Evolutionary conservation across 2,329 filamentous ascomycete species (phyloP).

Genomic region (Cladosporium sp.): DNA sequence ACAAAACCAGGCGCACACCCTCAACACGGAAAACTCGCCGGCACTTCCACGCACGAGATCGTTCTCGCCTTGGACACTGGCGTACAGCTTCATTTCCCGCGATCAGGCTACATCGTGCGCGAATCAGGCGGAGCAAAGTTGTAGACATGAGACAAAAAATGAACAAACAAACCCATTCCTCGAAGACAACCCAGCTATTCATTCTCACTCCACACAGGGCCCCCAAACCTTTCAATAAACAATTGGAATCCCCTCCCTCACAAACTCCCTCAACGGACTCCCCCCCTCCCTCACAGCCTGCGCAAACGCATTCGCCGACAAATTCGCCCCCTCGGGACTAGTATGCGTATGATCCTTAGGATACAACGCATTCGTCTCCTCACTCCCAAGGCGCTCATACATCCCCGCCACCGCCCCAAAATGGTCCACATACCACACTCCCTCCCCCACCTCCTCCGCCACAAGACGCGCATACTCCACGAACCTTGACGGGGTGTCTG

Average conservation of each 20-base stretch:
- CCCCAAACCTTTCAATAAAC: background rate
- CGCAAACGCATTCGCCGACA: slow-evolving; percentile 54
- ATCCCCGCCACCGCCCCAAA: slow-evolving; percentile 53
- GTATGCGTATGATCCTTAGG: slow-evolving; percentile 62
- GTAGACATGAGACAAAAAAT: background rate
- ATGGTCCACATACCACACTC: slow-evolving; percentile 52
- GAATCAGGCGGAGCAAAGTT: background rate
- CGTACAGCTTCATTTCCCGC: slow-evolving; percentile 35
- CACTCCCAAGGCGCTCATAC: slow-evolving; percentile 47
- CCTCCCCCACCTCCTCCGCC: slow-evolving; percentile 41
- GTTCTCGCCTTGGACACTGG: slow-evolving; percentile 27
- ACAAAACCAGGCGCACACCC: slow-evolving; percentile 21
- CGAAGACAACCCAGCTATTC: too few species aligned
- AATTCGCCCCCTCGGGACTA: slow-evolving; percentile 50
- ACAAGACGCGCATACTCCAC: slow-evolving; percentile 51
- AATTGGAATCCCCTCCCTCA: slow-evolving; percentile 1
- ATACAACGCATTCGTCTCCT: slow-evolving; percentile 50
- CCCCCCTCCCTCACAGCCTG: slow-evolving; percentile 36
- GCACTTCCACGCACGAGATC: slow-evolving; percentile 21
- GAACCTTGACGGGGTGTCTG: slow-evolving; percentile 48
- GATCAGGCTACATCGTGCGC: slow-evolving; percentile 34
- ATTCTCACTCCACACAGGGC: too few species aligned
- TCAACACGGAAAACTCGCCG: slow-evolving; percentile 28
- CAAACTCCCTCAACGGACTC: background rate
- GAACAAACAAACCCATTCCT: too few species aligned